phyloP scores from a whole-genome alignment of 768 basidiomycete species.

The Chalciporus pseudorubinellus region DNA sequence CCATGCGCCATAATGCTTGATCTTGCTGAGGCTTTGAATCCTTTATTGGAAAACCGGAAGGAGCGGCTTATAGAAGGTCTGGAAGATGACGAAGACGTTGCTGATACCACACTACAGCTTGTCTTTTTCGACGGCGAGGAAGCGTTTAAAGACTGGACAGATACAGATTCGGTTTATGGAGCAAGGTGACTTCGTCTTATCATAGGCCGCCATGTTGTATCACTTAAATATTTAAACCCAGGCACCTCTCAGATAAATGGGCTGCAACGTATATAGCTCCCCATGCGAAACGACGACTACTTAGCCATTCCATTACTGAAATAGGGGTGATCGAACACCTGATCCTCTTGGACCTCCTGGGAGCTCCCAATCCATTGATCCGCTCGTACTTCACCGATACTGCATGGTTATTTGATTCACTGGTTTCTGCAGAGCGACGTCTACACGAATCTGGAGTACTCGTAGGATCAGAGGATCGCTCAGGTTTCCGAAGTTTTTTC shows the following conservation, averaged over 20 bases:
- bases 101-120: constrained; percentile 84
- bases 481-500: constrained; percentile 66
- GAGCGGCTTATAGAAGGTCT: constrained; percentile 51
- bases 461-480: constrained; percentile 40
- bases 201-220: not conserved
- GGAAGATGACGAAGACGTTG: constrained; percentile 73
- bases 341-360: constrained; percentile 90
- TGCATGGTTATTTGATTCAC: constrained; percentile 86
- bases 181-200: constrained; percentile 55
- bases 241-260: constrained; percentile 91
- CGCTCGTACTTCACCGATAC: constrained; percentile 84
- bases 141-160: constrained; percentile 89
- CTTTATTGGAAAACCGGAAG: constrained; percentile 60
- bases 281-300: constrained; percentile 56
- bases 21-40: constrained; percentile 79
- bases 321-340: constrained; percentile 84
- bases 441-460: constrained; percentile 68
- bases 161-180: constrained; percentile 91
- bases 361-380: constrained; percentile 70
- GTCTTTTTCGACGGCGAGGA: constrained; percentile 99
- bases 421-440: constrained; percentile 69
- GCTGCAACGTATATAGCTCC: constrained; percentile 61
- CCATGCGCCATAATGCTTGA: constrained; percentile 94
- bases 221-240: constrained; percentile 27
- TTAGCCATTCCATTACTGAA: constrained; percentile 54